Base-by-base conservation (phyloP, 2,329 filamentous ascomycete genomes). In the Alternaria sp. region DNA sequence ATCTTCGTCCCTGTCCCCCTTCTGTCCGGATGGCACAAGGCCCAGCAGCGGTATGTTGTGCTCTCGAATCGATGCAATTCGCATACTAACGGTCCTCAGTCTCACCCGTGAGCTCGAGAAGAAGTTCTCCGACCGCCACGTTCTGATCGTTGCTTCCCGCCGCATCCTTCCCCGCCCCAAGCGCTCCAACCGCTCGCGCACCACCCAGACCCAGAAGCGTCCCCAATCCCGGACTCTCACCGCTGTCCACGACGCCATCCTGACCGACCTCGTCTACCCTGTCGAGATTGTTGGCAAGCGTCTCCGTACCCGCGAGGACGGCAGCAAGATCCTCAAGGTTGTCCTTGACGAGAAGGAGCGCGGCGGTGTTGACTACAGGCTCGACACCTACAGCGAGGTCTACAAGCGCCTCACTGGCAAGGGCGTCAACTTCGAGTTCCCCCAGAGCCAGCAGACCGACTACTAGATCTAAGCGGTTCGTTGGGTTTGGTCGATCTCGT, bases 101-200 rank as follows among this genome's bases (percentile, higher is more conserved):
- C 91, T 99, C 83, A 99, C 96, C 85, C 96, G 96, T 87, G 96
- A 99, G 90, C 94, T 99, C 83, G 96, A 99, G 92, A 99, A 99
- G 93, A 99, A 99, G 89, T 99, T 99, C 93, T 98, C 96, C 73
- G 96, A 99, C 90, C 96, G 96, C 86, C 96, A 99, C 86, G 96
- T 99, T 84, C 89, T 99, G 84, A 93, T 99, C 90, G 91, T 99
- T 80, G 96, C 96, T 79, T 96, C 95, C 82, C 96, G 96, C 89
- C 96, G 96, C 85, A 99, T 99, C 81, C 90, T 99, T 69, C 95
- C 96, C 84, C 93, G 94, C 85, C 96, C 96, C 84, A 97, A 97
- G 93, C 94, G 95, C 84, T 97, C 93, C 84, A 93, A 91, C 88
- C 94, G 93, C 87, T 93, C 91, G 77, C 95, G 96, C 89, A 94